These are phyloP conservation scores for Verticillium longisporum DNA, from an alignment of 2,329 filamentous ascomycete genomes.

Conservation along the genomic window DNA sequence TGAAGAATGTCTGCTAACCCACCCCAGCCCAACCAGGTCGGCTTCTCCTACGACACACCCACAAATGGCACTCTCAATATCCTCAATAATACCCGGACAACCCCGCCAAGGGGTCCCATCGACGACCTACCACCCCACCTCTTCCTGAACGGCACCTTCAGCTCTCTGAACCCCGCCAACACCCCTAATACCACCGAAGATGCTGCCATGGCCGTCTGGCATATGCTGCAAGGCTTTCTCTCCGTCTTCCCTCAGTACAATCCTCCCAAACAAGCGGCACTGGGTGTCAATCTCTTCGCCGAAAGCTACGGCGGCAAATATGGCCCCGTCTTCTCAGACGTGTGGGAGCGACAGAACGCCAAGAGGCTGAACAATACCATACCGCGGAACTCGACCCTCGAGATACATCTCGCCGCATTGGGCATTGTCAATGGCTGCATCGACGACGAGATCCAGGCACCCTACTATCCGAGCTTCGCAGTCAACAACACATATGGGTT, in stretches of 20 bases:
- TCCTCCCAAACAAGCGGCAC: constrained; percentile 36
- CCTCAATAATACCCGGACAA: constrained; percentile 28
- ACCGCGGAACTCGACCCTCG: constrained; percentile 42
- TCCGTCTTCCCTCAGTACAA: constrained; percentile 51
- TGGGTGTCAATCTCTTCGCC: constrained; percentile 59
- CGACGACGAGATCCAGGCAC: constrained; percentile 55
- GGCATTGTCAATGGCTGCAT: constrained; percentile 68
- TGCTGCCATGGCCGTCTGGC: constrained; percentile 56
- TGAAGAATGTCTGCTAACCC: constrained; percentile 15
- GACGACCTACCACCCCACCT: constrained; percentile 19
- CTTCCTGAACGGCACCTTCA: constrained; percentile 59
- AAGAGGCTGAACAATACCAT: constrained; percentile 42
- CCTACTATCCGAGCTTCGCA: constrained; percentile 50
- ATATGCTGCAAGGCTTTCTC: constrained; percentile 57
- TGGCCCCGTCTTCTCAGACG: constrained; percentile 55
- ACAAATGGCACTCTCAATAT: constrained; percentile 54
- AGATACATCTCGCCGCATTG: constrained; percentile 54
- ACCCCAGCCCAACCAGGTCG: constrained; percentile 59
- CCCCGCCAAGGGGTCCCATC: constrained; percentile 19
- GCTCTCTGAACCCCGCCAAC: constrained; percentile 38
- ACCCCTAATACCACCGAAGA: constrained; percentile 50
- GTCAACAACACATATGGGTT: constrained; percentile 62
- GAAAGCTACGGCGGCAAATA: constrained; percentile 69
- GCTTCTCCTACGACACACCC: constrained; percentile 59
- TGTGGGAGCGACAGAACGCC: constrained; percentile 56